Conservation (phyloP, 2,329 filamentous ascomycete genomes). For the Ophiostoma montium region DNA sequence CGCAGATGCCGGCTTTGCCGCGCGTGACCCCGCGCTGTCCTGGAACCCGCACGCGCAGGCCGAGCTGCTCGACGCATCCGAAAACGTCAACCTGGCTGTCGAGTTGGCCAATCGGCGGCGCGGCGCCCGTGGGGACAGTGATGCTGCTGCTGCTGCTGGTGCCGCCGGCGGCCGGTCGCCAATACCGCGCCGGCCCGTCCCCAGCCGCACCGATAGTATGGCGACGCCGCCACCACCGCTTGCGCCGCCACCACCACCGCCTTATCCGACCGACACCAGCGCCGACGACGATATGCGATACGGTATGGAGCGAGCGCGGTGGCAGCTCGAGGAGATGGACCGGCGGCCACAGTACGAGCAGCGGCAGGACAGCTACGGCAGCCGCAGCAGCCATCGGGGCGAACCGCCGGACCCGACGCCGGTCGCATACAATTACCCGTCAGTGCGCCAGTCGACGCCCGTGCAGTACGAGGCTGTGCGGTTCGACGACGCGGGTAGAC, state of each 20-base stretch:
- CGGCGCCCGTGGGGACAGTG: conserved; percentile 28
- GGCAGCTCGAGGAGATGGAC: conserved; percentile 24
- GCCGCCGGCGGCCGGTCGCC: neutral
- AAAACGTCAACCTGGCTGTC: conserved; percentile 63
- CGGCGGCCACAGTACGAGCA: conserved; percentile 16
- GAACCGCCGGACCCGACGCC: conserved; percentile 7
- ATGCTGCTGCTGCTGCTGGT: too few relatives aligned
- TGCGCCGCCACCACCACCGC: too few relatives aligned
- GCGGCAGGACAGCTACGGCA: conserved; percentile 14
- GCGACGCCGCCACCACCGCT: conserved; percentile 16
- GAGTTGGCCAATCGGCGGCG: conserved; percentile 62
- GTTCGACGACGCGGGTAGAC: conserved; percentile 20
- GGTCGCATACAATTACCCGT: conserved; percentile 38
- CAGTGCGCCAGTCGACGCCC: conserved; percentile 36
- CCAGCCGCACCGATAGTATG: neutral
- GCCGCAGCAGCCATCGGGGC: conserved; percentile 1
- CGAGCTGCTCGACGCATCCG: conserved; percentile 51
- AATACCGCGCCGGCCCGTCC: neutral
- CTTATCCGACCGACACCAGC: too few relatives aligned
- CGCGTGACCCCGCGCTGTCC: conserved; percentile 46
- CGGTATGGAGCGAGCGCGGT: conserved; percentile 40
- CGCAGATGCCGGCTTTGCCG: conserved; percentile 30
- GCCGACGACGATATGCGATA: conserved; percentile 16
- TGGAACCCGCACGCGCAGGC: conserved; percentile 26
- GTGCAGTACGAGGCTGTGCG: conserved; percentile 28